These are phyloP conservation scores for Chaetomiaceae sp. DNA, from an alignment of 2,329 filamentous ascomycete species.

Conservation along the genomic window DNA sequence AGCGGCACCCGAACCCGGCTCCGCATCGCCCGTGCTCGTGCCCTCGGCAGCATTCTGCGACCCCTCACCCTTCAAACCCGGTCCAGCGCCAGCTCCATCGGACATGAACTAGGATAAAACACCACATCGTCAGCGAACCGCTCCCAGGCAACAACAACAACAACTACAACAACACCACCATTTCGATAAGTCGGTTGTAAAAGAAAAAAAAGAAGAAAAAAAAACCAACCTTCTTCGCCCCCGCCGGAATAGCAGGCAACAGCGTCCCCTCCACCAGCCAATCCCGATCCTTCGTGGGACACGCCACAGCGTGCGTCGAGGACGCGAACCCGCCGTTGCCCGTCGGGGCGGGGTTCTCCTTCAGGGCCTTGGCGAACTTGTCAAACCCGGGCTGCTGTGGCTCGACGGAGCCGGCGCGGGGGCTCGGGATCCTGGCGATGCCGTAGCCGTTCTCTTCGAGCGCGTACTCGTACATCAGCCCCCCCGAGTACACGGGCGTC, in stretches of 20 bases:
- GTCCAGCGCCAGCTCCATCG: slow-evolving; percentile 49
- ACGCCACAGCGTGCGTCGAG: slow-evolving; percentile 44
- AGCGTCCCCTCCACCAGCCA: slow-evolving; percentile 50
- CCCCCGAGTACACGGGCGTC: slow-evolving; percentile 88
- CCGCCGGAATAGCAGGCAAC: slow-evolving; percentile 49
- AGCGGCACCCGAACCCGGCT: slow-evolving; percentile 37
- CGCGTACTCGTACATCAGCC: slow-evolving; percentile 93
- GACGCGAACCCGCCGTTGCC: slow-evolving; percentile 47
- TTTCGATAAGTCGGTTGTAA: neutral
- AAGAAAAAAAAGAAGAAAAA: slow-evolving; percentile 14
- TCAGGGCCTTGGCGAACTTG: slow-evolving; percentile 46
- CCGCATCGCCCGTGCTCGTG: slow-evolving; percentile 42
- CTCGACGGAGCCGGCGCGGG: slow-evolving; percentile 40
- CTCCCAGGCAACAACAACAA: too few relatives aligned
- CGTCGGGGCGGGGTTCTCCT: slow-evolving; percentile 47
- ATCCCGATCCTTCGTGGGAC: slow-evolving; percentile 44
- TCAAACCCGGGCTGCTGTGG: slow-evolving; percentile 62
- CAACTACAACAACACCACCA: too few relatives aligned
- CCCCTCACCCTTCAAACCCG: slow-evolving; percentile 49
- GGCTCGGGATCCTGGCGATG: slow-evolving; percentile 62
- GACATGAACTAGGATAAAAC: slow-evolving; percentile 43
- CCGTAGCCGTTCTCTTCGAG: slow-evolving; percentile 75
- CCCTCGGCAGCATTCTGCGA: slow-evolving; percentile 46
- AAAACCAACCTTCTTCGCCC: slow-evolving; percentile 37
- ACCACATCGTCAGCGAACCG: too few relatives aligned